Evolutionary conservation across 2,329 filamentous ascomycete genomes (phyloP).

Genomic region (Acephala macrosclerotiorum): DNA sequence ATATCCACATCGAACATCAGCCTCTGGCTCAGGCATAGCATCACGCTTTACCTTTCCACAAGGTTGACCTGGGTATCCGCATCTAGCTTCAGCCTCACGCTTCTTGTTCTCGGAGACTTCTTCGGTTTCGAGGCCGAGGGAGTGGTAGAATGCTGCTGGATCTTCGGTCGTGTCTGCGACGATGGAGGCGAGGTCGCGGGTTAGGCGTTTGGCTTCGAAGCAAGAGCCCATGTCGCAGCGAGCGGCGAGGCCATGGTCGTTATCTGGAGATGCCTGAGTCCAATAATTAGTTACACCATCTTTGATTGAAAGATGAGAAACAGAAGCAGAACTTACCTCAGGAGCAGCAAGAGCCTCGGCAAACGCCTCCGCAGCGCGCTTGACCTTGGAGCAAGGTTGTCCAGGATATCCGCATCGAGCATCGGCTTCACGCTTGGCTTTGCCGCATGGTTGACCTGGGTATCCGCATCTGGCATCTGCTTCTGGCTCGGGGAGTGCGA

Average conservation of each 20-base stretch:
- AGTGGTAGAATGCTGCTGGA: slow-evolving; percentile 18
- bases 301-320: neutral
- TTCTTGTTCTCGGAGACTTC: slow-evolving; percentile 13
- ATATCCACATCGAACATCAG: slow-evolving; percentile 29
- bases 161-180: slow-evolving; percentile 25
- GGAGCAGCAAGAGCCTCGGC: slow-evolving; percentile 38
- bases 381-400: slow-evolving; percentile 26
- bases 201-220: slow-evolving; percentile 52
- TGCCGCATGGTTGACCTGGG: slow-evolving; percentile 25
- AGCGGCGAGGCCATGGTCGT: slow-evolving; percentile 12
- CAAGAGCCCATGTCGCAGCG: slow-evolving; percentile 51
- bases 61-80: slow-evolving; percentile 35
- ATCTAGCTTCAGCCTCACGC: slow-evolving; percentile 33
- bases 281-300: neutral
- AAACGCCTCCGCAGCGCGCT: slow-evolving; percentile 43
- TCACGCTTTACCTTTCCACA: slow-evolving; percentile 42
- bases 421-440: slow-evolving; percentile 23
- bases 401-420: slow-evolving; percentile 27
- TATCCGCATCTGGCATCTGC: slow-evolving; percentile 31
- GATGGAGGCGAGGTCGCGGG: slow-evolving; percentile 47
- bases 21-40: slow-evolving; percentile 31
- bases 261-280: neutral
- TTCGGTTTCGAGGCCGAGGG: slow-evolving; percentile 20
- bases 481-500: slow-evolving; percentile 12
- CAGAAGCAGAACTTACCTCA: neutral